Evolutionary conservation across 495 filamentous ascomycete species (phyloP), one percentile per base, ranked within the genome.

Genomic region (Penicillium argentinense): DNA sequence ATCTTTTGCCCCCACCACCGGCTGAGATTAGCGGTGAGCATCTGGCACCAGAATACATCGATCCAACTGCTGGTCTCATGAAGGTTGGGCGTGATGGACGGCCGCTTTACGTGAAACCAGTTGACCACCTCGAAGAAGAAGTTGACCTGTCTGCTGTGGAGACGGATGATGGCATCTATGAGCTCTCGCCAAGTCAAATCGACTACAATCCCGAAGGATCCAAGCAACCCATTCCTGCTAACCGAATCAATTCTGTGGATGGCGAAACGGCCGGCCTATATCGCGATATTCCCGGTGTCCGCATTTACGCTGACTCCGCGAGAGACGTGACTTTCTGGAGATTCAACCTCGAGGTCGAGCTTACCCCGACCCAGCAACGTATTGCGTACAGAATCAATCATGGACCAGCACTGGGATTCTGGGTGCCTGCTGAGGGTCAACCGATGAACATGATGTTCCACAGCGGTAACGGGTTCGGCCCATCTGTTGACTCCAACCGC

Each of bases 381-480:
- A 86, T 98, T 55, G 95, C 91, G 0, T 98, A 98, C 60, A 84
- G 93, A 38, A 95, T 98, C 68, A 98, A 98, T 62, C 78, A 82
- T 49, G 93, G 91, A 4, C 91, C 92, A 5, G 84, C 90, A 11
- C 79, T 91, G 19, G 87, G 84, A 8, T 98, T 98, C 67, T 98
- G 93, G 93, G 89, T 98, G 1, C 93, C 93, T 8, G 88, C 86
- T 40, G 77, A 74, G 39, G 87, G 83, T 17, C 79, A 96, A 67
- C 79, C 86, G 6, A 97, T 98, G 95, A 96, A 97, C 69, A 88
- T 95, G 56, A 95, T 97, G 90, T 97, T 95, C 69, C 80, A 97
- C 74, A 92, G 84, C 62, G 95, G 95, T 75, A 98, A 98, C 65
- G 93, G 95, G 29, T 97, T 98, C 71, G 89, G 87, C 53, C 61